Evolutionary conservation across 176 grass and related monocot species (phyloP).

Genomic region (Ensete ventricosum): DNA sequence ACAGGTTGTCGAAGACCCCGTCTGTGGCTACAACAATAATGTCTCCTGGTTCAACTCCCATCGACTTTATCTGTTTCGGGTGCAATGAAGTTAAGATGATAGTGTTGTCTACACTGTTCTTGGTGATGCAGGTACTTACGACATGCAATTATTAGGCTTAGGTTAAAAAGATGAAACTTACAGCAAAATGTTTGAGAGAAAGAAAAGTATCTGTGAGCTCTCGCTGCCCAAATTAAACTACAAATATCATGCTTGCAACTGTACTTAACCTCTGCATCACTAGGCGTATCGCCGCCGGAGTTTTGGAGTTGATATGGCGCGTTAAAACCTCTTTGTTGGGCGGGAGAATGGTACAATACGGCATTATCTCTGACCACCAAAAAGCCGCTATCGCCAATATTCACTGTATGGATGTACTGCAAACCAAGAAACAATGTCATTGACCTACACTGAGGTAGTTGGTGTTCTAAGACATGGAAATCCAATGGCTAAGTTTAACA

Average conservation of each 20-base stretch:
- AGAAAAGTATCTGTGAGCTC: too few relatives aligned
- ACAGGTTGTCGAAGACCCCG: slow-evolving; percentile 38
- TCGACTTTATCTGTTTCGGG: too few relatives aligned
- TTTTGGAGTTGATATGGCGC: slow-evolving; percentile 23
- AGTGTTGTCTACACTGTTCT: too few relatives aligned
- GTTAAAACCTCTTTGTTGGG: slow-evolving; percentile 16
- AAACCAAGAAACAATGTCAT: background rate
- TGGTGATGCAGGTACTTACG: too few relatives aligned
- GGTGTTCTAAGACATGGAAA: too few relatives aligned
- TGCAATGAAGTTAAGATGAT: too few relatives aligned
- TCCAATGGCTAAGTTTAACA: too few relatives aligned
- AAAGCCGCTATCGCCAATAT: slow-evolving; percentile 33
- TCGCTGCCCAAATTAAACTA: too few relatives aligned
- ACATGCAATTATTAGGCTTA: too few relatives aligned
- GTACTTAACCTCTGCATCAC: background rate
- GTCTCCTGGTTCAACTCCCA: slow-evolving; percentile 14
- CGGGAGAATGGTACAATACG: slow-evolving; percentile 1
- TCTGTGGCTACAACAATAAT: slow-evolving; percentile 29
- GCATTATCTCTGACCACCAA: slow-evolving; percentile 12
- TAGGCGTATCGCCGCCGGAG: accelerated
- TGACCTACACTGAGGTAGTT: too few relatives aligned
- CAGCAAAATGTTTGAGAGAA: too few relatives aligned
- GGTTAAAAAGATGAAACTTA: too few relatives aligned
- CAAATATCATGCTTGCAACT: background rate
- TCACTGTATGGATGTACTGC: background rate